phyloP scores from a whole-genome alignment of 805 yeast species.

The Saccharomycopsis fodiens region DNA sequence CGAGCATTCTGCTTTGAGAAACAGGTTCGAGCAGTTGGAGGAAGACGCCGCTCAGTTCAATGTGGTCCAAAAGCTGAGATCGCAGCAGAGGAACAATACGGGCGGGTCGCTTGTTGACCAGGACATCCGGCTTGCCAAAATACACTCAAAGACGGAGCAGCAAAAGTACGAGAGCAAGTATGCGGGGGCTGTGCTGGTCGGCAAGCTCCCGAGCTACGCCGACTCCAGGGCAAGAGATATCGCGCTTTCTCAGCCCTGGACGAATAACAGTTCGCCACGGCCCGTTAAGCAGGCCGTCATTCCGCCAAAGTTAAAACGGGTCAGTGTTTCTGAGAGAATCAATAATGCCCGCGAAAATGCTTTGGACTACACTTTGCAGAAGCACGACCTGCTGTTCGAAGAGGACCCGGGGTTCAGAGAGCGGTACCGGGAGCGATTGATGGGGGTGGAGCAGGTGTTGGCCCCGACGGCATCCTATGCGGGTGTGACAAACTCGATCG shows the following conservation, averaged over 20 bases:
- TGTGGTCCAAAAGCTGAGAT: background rate
- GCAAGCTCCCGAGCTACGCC: constrained; percentile 38
- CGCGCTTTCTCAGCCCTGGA: constrained; percentile 51
- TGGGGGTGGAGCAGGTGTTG: constrained; percentile 53
- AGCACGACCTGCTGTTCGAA: constrained; percentile 31
- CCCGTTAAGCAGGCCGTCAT: background rate
- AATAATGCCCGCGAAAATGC: constrained; percentile 57
- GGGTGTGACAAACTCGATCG: constrained; percentile 41
- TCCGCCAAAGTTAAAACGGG: background rate
- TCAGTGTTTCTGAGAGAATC: constrained; percentile 31
- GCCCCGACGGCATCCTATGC: constrained; percentile 57
- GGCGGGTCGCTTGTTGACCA: constrained; percentile 21
- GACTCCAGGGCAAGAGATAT: constrained; percentile 37
- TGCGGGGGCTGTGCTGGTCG: constrained; percentile 34
- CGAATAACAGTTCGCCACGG: too few relatives aligned
- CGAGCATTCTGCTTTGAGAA: constrained; percentile 23
- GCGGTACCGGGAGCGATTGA: constrained; percentile 53
- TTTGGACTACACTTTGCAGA: constrained; percentile 53
- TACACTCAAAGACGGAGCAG: constrained; percentile 27
- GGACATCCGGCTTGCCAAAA: constrained; percentile 22
- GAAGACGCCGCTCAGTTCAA: constrained; percentile 30
- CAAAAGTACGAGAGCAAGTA: constrained; percentile 31
- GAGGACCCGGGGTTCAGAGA: constrained; percentile 44
- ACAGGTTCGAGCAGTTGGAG: constrained; percentile 34
- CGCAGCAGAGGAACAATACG: background rate